Conservation (phyloP, 2,329 filamentous ascomycete genomes). For the Fonsecaea multimorphosa region DNA sequence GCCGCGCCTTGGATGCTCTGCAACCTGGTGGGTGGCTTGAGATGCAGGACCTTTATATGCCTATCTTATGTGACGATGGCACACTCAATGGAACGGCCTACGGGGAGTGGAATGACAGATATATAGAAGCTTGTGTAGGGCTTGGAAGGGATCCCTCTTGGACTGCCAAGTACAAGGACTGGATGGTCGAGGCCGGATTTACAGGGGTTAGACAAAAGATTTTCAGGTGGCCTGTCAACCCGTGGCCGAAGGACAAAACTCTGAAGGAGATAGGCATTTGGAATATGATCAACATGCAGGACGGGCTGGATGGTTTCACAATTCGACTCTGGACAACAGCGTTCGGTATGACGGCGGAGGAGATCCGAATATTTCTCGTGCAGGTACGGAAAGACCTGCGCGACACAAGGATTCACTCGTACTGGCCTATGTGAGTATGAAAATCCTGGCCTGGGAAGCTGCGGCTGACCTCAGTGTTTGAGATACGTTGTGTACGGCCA, state of each 20-base stretch:
- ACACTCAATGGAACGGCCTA: conserved; percentile 22
- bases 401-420: conserved; percentile 29
- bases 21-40: conserved; percentile 48
- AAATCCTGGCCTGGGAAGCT: conserved; percentile 21
- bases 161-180: conserved; percentile 38
- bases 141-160: conserved; percentile 32
- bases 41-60: conserved; percentile 44
- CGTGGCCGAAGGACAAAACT: conserved; percentile 42
- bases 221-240: conserved; percentile 39
- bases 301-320: conserved; percentile 39
- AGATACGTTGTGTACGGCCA: conserved; percentile 26
- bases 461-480: conserved; percentile 34
- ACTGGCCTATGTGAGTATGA: conserved; percentile 28
- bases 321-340: conserved; percentile 38
- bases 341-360: conserved; percentile 38
- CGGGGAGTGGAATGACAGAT: conserved; percentile 40
- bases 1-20: conserved; percentile 20
- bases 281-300: conserved; percentile 34
- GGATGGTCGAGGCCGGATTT: conserved; percentile 40
- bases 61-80: conserved; percentile 6
- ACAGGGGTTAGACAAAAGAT: conserved; percentile 37
- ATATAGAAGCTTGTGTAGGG: conserved; percentile 36
- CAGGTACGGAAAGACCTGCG: conserved; percentile 35
- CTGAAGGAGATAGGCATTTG: conserved; percentile 41
- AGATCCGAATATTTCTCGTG: conserved; percentile 37